A percentile compares a stretch with the other conserved stretches of the same genome.
These are phyloP conservation scores for Termitomyces sp. DNA, from an alignment of 768 basidiomycete genomes.

Conservation along the genomic window DNA sequence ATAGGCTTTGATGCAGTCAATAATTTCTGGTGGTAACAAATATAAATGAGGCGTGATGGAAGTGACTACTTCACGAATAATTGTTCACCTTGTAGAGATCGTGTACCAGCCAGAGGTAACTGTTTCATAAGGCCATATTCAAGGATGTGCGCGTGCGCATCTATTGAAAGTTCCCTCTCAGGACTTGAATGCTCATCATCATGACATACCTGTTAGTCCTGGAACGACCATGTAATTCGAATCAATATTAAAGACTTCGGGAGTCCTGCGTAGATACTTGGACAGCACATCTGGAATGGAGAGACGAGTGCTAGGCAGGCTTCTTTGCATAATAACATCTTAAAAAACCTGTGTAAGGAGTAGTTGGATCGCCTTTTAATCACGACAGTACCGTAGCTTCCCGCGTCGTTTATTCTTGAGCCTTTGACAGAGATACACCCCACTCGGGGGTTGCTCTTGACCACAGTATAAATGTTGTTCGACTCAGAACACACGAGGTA, in stretches of 20 bases:
- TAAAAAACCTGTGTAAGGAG: neutral
- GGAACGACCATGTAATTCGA: conserved; percentile 53
- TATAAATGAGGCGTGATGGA: neutral
- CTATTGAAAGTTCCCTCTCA: conserved; percentile 26
- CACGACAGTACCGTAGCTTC: conserved; percentile 35
- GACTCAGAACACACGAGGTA: conserved; percentile 58
- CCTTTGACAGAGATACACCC: conserved; percentile 58
- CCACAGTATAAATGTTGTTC: conserved; percentile 66
- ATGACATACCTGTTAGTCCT: conserved; percentile 57
- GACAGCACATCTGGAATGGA: conserved; percentile 6
- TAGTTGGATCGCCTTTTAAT: neutral
- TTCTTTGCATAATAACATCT: conserved; percentile 13
- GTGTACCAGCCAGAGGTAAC: conserved; percentile 55
- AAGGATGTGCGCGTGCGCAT: conserved; percentile 78
- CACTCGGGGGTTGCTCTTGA: conserved; percentile 42
- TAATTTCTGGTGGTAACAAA: conserved; percentile 42
- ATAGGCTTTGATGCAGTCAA: conserved; percentile 54
- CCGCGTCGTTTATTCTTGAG: conserved; percentile 41
- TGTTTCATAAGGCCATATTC: conserved; percentile 68
- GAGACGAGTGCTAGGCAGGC: neutral
- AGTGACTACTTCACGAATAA: neutral
- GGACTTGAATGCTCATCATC: neutral
- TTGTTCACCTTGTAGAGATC: conserved; percentile 52
- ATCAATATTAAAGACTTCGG: conserved; percentile 14
- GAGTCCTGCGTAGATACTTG: conserved; percentile 2